Evolutionary conservation across 2,329 filamentous ascomycete genomes (phyloP).

Genomic region (Fusarium temperatum): DNA sequence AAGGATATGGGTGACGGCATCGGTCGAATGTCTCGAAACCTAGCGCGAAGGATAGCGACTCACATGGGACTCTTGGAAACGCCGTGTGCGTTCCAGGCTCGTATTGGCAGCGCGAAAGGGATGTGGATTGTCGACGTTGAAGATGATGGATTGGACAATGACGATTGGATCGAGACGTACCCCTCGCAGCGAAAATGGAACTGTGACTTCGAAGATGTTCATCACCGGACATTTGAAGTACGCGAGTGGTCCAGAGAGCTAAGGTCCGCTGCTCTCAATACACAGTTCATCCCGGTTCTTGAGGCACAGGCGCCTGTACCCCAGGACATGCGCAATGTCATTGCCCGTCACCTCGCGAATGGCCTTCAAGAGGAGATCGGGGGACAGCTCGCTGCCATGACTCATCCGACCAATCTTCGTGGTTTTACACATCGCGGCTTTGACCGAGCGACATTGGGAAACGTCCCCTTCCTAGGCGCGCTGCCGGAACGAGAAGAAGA

Average conservation of each 20-base stretch:
- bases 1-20: constrained; percentile 75
- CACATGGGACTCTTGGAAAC: constrained; percentile 60
- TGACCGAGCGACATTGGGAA: constrained; percentile 51
- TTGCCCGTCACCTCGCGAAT: constrained; percentile 60
- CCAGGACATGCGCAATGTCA: constrained; percentile 53
- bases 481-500: constrained; percentile 62
- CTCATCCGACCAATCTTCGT: constrained; percentile 59
- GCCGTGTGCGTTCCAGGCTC: constrained; percentile 73
- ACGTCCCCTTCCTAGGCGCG: constrained; percentile 57
- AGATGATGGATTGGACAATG: constrained; percentile 50
- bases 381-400: constrained; percentile 60
- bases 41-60: constrained; percentile 63
- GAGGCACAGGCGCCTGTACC: constrained; percentile 64
- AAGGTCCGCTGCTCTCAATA: constrained; percentile 66
- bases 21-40: constrained; percentile 67
- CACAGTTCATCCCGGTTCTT: constrained; percentile 75
- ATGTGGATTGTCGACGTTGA: constrained; percentile 73
- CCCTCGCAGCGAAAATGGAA: constrained; percentile 76
- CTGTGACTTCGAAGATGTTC: constrained; percentile 55
- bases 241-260: constrained; percentile 49
- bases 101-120: constrained; percentile 78
- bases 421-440: constrained; percentile 61
- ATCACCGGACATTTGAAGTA: constrained; percentile 73
- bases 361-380: constrained; percentile 63
- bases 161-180: constrained; percentile 72